Conservation (phyloP, 495 filamentous ascomycete genomes). For the Xylaria palmicola region DNA sequence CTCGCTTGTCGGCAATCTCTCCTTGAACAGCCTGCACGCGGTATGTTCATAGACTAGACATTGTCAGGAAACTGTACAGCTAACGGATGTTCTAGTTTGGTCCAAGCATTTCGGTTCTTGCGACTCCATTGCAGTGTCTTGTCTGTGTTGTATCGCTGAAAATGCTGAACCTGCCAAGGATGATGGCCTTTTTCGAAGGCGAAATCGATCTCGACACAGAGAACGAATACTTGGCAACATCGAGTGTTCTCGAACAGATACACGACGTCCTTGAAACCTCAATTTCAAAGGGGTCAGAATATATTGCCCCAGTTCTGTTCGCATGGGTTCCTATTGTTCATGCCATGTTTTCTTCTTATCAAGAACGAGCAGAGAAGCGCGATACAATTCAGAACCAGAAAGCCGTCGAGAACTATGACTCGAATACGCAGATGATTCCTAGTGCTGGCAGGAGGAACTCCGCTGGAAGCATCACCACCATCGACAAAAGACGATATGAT, state of each 20-base stretch:
- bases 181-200: slow-evolving; percentile 43
- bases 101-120: slow-evolving; percentile 49
- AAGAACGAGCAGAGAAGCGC: slow-evolving; percentile 55
- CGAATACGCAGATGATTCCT: slow-evolving; percentile 37
- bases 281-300: slow-evolving; percentile 40
- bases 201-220: slow-evolving; percentile 40
- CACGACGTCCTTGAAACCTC: slow-evolving; percentile 60
- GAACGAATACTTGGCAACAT: slow-evolving; percentile 61
- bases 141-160: slow-evolving; percentile 70
- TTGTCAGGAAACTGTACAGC: neutral
- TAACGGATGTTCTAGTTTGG: slow-evolving; percentile 19
- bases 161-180: slow-evolving; percentile 64
- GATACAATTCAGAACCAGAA: slow-evolving; percentile 63
- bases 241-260: slow-evolving; percentile 60
- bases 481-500: slow-evolving; percentile 49
- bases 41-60: slow-evolving; percentile 36
- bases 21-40: slow-evolving; percentile 58
- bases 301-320: slow-evolving; percentile 66
- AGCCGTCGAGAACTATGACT: slow-evolving; percentile 55
- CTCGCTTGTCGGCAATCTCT: slow-evolving; percentile 59
- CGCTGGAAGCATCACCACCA: slow-evolving; percentile 49
- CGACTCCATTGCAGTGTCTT: slow-evolving; percentile 63
- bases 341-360: slow-evolving; percentile 59
- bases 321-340: slow-evolving; percentile 78
- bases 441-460: slow-evolving; percentile 45